phyloP scores from a whole-genome alignment of 495 filamentous ascomycete species.

The Achaetomiella virescens region DNA sequence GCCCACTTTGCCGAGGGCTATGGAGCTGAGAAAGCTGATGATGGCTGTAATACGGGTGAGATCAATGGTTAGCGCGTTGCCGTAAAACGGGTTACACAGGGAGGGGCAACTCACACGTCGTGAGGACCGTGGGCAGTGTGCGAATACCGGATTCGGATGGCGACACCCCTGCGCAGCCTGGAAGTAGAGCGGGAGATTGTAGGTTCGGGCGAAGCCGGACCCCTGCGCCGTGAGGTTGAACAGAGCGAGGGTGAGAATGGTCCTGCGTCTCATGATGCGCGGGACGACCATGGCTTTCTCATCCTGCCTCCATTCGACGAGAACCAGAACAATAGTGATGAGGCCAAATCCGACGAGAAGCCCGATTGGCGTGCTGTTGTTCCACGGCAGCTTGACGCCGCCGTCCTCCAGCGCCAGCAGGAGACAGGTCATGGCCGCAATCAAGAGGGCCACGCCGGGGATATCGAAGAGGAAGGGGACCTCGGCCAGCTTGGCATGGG shows the following conservation, averaged over 20 bases:
- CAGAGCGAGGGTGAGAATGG: constrained; percentile 19
- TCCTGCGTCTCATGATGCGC: constrained; percentile 26
- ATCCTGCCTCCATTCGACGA: constrained; percentile 16
- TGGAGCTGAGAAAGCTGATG: too few relatives aligned
- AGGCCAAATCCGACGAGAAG: constrained; percentile 18
- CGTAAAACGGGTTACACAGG: too few relatives aligned
- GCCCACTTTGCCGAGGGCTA: too few relatives aligned
- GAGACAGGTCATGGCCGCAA: constrained; percentile 24
- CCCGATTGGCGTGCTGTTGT: constrained; percentile 24
- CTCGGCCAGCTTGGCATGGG: too few relatives aligned
- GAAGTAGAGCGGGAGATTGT: constrained; percentile 47
- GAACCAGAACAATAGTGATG: constrained; percentile 15
- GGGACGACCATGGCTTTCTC: constrained; percentile 29
- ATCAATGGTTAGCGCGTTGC: too few relatives aligned
- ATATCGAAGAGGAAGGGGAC: constrained; percentile 33
- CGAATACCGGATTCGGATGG: constrained; percentile 24
- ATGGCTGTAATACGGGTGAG: too few relatives aligned
- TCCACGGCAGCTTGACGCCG: constrained; percentile 24
- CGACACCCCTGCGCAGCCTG: constrained; percentile 31
- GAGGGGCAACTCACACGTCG: too few relatives aligned
- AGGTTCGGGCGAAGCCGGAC: constrained; percentile 1
- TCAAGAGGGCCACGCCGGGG: constrained; percentile 26
- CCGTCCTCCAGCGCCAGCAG: constrained; percentile 21
- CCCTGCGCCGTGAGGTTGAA: constrained; percentile 18
- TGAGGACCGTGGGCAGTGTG: too few relatives aligned